A percentile compares a stretch with the other conserved stretches of the same genome.
Evolutionary conservation across 2,329 filamentous ascomycete species (phyloP).

Genomic region (Chaetomiaceae sp.): DNA sequence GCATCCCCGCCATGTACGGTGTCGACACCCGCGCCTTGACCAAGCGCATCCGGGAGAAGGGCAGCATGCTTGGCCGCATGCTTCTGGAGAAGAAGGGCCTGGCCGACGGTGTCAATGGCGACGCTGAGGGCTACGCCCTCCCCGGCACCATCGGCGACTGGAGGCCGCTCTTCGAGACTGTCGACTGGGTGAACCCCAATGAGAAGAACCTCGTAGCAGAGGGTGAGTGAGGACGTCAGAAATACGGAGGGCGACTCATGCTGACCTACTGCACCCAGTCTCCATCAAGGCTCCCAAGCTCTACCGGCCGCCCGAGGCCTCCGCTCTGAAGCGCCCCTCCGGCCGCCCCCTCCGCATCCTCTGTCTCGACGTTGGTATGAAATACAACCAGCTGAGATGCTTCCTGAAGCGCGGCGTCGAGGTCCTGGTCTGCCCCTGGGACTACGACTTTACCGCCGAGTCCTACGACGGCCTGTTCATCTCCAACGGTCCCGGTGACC

Average conservation of each 20-base stretch:
- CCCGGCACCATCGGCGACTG: conserved; percentile 38
- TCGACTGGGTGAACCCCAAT: conserved; percentile 92
- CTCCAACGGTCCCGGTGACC: conserved; percentile 96
- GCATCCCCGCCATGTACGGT: conserved; percentile 87
- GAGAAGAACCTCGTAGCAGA: conserved; percentile 87
- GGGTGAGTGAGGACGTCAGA: conserved; percentile 59
- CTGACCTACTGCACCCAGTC: conserved; percentile 55
- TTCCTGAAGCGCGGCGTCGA: conserved; percentile 88
- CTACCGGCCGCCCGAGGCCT: conserved; percentile 66
- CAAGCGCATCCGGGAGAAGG: conserved; percentile 88
- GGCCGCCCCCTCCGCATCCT: conserved; percentile 83
- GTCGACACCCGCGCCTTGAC: conserved; percentile 92
- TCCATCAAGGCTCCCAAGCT: conserved; percentile 83
- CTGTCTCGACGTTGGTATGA: conserved; percentile 94
- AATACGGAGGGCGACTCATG: conserved; percentile 21
- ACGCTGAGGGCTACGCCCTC: conserved; percentile 38
- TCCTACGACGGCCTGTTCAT: conserved; percentile 96
- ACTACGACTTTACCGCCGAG: conserved; percentile 83
- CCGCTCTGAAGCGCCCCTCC: conserved; percentile 78
- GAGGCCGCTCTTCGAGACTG: conserved; percentile 64
- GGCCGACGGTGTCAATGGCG: conserved; percentile 40
- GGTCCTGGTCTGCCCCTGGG: conserved; percentile 91
- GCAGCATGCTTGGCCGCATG: conserved; percentile 93
- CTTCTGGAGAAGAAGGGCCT: conserved; percentile 61
- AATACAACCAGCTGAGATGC: conserved; percentile 96